These are phyloP conservation scores for Neurospora cerealis DNA, from an alignment of 495 filamentous ascomycete species.

Conservation along the genomic window DNA sequence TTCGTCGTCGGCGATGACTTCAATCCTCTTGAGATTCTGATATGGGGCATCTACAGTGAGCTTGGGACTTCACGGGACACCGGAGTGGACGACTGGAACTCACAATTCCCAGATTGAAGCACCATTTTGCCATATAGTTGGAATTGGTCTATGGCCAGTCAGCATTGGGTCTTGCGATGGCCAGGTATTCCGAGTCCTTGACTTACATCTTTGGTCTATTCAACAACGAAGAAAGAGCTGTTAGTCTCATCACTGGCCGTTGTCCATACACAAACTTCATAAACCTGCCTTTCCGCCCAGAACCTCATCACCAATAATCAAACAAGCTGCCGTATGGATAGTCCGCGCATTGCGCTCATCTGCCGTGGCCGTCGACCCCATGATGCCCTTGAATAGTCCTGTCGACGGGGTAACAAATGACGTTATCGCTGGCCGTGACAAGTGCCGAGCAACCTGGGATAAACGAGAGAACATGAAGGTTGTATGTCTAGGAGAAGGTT, in stretches of 20 bases:
- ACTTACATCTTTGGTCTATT: conserved; percentile 28
- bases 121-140: conserved; percentile 81
- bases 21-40: conserved; percentile 69
- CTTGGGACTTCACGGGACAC: not conserved
- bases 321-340: conserved; percentile 83
- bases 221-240: not conserved
- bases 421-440: conserved; percentile 41
- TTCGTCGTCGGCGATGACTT: conserved; percentile 89
- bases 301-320: conserved; percentile 96
- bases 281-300: conserved; percentile 80
- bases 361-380: conserved; percentile 38
- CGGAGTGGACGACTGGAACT: not conserved
- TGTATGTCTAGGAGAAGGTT: not conserved
- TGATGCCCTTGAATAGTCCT: conserved; percentile 22
- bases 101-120: conserved; percentile 79
- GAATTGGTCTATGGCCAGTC: conserved; percentile 66
- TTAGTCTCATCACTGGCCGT: conserved; percentile 2
- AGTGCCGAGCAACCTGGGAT: conserved; percentile 61
- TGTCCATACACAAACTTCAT: not conserved
- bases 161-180: not conserved
- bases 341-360: conserved; percentile 45
- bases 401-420: not conserved
- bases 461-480: conserved; percentile 62
- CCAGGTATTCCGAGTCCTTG: not conserved
- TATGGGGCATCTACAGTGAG: not conserved